Evolutionary conservation across 1,139 yeast genomes (phyloP).

Genomic region (Pichia cactophila): DNA sequence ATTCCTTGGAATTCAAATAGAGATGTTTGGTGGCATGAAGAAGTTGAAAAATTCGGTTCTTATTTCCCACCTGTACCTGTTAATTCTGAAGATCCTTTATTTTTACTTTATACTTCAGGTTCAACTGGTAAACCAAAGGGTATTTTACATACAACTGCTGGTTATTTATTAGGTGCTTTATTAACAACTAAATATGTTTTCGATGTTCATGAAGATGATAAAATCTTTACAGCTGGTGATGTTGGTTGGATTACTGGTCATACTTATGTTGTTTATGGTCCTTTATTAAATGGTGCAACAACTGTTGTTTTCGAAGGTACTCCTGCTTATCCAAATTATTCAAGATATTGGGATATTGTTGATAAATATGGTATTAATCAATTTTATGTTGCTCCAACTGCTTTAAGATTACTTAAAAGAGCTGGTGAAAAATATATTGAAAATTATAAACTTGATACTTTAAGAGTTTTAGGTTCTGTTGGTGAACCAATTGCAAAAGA

Average conservation of each 20-base stretch:
- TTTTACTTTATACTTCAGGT: constrained; percentile 60
- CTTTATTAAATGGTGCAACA: constrained; percentile 69
- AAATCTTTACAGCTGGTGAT: constrained; percentile 78
- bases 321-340: constrained; percentile 73
- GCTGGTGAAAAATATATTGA: constrained; percentile 69
- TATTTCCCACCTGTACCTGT: constrained; percentile 57
- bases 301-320: constrained; percentile 82
- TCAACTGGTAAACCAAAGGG: constrained; percentile 69
- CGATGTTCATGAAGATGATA: constrained; percentile 67
- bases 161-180: constrained; percentile 65
- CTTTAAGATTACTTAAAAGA: constrained; percentile 71
- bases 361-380: constrained; percentile 72
- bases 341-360: constrained; percentile 80
- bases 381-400: constrained; percentile 88
- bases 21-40: constrained; percentile 82
- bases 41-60: constrained; percentile 57
- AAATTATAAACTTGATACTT: constrained; percentile 53
- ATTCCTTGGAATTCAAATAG: constrained; percentile 56
- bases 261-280: constrained; percentile 77
- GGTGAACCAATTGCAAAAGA: constrained; percentile 94
- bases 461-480: constrained; percentile 75
- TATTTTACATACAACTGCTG: constrained; percentile 70
- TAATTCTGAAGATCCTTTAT: constrained; percentile 53
- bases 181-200: constrained; percentile 67
- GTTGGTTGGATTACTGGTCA: constrained; percentile 90